Percentiles rank a stretch among this genome's conserved stretches.
phyloP scores from a whole-genome alignment of 2,329 filamentous ascomycete species.

The Fusarium robinianum region DNA sequence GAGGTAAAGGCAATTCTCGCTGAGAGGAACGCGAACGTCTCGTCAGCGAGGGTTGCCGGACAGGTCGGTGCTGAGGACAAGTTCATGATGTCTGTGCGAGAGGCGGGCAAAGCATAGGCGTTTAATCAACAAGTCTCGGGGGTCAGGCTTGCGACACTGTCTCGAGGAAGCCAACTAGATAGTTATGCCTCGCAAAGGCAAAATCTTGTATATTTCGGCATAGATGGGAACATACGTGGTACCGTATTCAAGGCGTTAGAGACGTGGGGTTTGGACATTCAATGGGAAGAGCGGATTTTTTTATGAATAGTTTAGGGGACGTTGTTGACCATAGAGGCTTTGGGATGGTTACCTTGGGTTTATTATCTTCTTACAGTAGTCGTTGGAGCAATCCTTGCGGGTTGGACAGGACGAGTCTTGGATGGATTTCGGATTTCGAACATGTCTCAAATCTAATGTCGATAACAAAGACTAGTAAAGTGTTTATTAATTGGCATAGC shows the following conservation, averaged over 20 bases:
- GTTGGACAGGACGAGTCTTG: too few species aligned
- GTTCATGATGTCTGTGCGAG: slow-evolving; percentile 43
- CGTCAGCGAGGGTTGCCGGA: slow-evolving; percentile 44
- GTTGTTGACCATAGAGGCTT: slow-evolving; percentile 21
- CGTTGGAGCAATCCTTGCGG: too few species aligned
- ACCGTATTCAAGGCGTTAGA: slow-evolving; percentile 35
- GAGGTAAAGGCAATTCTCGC: slow-evolving; percentile 50
- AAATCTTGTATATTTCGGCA: slow-evolving; percentile 35
- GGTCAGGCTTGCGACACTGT: slow-evolving; percentile 12
- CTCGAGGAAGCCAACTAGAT: slow-evolving; percentile 13
- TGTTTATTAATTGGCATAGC: too few species aligned
- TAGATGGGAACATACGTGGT: slow-evolving; percentile 33
- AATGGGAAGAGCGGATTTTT: slow-evolving; percentile 16
- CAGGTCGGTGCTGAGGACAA: slow-evolving; percentile 54
- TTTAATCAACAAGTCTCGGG: slow-evolving; percentile 13
- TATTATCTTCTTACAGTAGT: background rate
- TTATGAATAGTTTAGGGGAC: slow-evolving; percentile 22
- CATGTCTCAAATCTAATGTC: too few species aligned
- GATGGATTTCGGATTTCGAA: too few species aligned
- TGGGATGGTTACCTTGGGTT: slow-evolving; percentile 22
- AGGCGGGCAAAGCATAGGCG: slow-evolving; percentile 41
- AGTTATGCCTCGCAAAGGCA: slow-evolving; percentile 3
- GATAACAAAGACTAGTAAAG: too few species aligned
- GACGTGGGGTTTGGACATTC: slow-evolving; percentile 26
- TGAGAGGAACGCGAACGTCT: slow-evolving; percentile 37